phyloP scores from a whole-genome alignment of 805 yeast species.

The Debaryomyces tyrocola region DNA sequence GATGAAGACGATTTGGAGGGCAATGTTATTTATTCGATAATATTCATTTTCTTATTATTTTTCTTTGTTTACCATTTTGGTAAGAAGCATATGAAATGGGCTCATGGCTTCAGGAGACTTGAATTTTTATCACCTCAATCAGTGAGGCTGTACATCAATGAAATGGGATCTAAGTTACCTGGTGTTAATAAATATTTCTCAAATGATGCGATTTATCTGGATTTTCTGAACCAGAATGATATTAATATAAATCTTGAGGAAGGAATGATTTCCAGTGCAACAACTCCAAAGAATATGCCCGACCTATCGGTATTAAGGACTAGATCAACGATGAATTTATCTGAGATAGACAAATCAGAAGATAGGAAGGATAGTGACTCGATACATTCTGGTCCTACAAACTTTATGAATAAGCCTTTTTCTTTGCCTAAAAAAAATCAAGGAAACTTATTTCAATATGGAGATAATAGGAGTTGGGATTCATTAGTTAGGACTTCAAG shows the following conservation, averaged over 20 bases:
- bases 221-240: slow-evolving; percentile 17
- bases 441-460: slow-evolving; percentile 2
- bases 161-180: slow-evolving; percentile 22
- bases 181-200: slow-evolving; percentile 12
- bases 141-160: slow-evolving; percentile 9
- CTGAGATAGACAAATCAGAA: slow-evolving; percentile 13
- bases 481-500: slow-evolving; percentile 15
- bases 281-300: slow-evolving; percentile 12
- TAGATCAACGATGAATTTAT: slow-evolving; percentile 33
- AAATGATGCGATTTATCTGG: slow-evolving; percentile 16
- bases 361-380: slow-evolving; percentile 1
- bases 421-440: slow-evolving; percentile 25
- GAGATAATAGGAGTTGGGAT: slow-evolving; percentile 3
- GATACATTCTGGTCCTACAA: slow-evolving; percentile 10
- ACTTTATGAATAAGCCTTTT: slow-evolving; percentile 40
- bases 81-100: slow-evolving; percentile 7
- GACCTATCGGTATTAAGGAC: slow-evolving; percentile 32
- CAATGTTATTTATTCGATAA: slow-evolving; percentile 8
- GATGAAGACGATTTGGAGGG: slow-evolving; percentile 13
- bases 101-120: slow-evolving; percentile 12
- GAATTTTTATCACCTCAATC: slow-evolving; percentile 7
- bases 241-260: slow-evolving; percentile 32
- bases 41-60: slow-evolving; percentile 17
- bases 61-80: slow-evolving; percentile 17
- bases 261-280: slow-evolving; percentile 25